Conservation (phyloP, 2,329 filamentous ascomycete species). For the Xylariaceae sp. region DNA sequence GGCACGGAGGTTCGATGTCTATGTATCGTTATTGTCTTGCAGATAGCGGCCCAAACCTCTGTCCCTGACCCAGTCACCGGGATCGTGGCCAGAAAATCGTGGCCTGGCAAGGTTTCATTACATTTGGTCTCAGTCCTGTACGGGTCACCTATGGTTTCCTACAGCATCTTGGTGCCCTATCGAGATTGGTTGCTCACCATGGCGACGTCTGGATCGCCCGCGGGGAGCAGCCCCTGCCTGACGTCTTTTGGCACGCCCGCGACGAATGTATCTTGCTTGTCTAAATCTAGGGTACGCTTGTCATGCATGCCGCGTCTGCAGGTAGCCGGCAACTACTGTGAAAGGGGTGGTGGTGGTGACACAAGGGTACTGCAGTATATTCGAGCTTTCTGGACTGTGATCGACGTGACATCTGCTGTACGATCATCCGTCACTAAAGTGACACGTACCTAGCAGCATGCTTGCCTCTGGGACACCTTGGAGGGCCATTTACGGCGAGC, state of each 20-base stretch:
- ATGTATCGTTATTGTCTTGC: no score
- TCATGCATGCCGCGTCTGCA: constrained; percentile 15
- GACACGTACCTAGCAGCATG: constrained; percentile 9
- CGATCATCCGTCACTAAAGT: constrained; percentile 3
- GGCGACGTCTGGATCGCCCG: not conserved
- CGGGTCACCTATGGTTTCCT: not conserved
- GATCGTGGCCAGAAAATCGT: not conserved
- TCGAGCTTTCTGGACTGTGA: not conserved
- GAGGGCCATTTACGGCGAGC: constrained; percentile 11
- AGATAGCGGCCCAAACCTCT: no score
- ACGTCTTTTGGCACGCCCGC: constrained; percentile 5
- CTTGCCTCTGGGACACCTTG: not conserved
- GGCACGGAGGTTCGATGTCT: no score
- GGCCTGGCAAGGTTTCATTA: not conserved
- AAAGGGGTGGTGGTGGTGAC: no score
- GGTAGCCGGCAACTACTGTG: constrained; percentile 5
- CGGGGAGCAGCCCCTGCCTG: not conserved
- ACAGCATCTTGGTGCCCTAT: constrained; percentile 4
- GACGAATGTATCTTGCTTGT: no score
- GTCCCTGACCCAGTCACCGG: no score
- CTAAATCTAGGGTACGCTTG: constrained; percentile 4
- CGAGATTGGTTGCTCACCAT: constrained; percentile 15
- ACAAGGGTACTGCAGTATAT: not conserved
- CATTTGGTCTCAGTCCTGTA: not conserved
- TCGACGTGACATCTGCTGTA: constrained; percentile 17